Evolutionary conservation across 2,329 filamentous ascomycete species (phyloP).

Genomic region (Myriosclerotinia duriaeana): DNA sequence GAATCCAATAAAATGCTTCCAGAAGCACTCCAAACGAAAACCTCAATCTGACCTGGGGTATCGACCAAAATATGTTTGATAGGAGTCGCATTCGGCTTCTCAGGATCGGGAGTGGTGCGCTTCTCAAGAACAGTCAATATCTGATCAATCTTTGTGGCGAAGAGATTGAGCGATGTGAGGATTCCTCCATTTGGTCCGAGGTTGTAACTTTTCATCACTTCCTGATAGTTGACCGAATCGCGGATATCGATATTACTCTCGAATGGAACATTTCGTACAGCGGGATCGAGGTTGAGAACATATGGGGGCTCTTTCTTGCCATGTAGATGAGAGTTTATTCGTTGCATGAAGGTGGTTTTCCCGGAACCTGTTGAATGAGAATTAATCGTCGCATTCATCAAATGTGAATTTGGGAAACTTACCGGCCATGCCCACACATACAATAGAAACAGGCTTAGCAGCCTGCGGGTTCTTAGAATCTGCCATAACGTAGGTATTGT

Average conservation of each 20-base stretch:
- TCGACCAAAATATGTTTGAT: conserved; percentile 88
- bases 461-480: conserved; percentile 36
- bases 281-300: conserved; percentile 94
- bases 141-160: conserved; percentile 97
- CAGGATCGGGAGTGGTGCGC: conserved; percentile 65
- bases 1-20: conserved; percentile 92
- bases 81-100: conserved; percentile 58
- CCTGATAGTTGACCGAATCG: conserved; percentile 98
- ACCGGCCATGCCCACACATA: conserved; percentile 97
- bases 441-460: conserved; percentile 69
- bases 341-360: conserved; percentile 99
- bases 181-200: conserved; percentile 96
- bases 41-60: conserved; percentile 96
- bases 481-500: conserved; percentile 42
- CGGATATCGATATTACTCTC: conserved; percentile 98
- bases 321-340: conserved; percentile 92
- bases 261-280: conserved; percentile 89
- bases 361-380: conserved; percentile 66
- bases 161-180: conserved; percentile 90
- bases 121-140: conserved; percentile 88
- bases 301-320: conserved; percentile 79
- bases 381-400: conserved; percentile 16
- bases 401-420: conserved; percentile 28
- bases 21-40: conserved; percentile 97
- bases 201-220: conserved; percentile 99